These are phyloP conservation scores for Globisporangium recalcitrans DNA, from an alignment of 352 stramenopile species.

Conservation along the genomic window DNA sequence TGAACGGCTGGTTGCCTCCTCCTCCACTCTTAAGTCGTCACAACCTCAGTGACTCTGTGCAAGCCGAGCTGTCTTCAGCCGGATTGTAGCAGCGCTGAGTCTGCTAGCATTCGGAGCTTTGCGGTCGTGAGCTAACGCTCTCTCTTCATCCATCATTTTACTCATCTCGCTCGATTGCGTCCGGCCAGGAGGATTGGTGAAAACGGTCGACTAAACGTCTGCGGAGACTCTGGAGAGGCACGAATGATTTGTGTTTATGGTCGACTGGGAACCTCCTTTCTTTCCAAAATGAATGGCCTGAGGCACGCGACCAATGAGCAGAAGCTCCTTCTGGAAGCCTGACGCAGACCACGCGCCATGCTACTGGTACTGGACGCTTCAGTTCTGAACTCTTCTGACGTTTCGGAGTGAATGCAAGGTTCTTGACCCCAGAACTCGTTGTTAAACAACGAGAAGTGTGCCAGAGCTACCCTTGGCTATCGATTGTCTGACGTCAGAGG, in stretches of 20 bases:
- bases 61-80: background rate
- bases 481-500: background rate
- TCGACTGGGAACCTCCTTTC: background rate
- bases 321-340: background rate
- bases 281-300: background rate
- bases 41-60: background rate
- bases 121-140: background rate
- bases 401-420: background rate
- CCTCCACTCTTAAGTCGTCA: background rate
- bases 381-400: background rate
- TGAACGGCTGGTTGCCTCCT: background rate
- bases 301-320: background rate
- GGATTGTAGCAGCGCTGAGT: background rate
- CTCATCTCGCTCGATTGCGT: background rate
- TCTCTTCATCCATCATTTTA: background rate
- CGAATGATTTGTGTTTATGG: background rate
- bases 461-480: background rate
- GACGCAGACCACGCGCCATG: background rate
- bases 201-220: background rate
- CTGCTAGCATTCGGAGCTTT: background rate
- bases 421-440: background rate
- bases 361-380: background rate
- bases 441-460: background rate
- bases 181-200: background rate
- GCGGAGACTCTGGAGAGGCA: background rate